These are phyloP conservation scores for Xylaria sp. DNA, from an alignment of 2,329 filamentous ascomycete species.

Conservation along the genomic window DNA sequence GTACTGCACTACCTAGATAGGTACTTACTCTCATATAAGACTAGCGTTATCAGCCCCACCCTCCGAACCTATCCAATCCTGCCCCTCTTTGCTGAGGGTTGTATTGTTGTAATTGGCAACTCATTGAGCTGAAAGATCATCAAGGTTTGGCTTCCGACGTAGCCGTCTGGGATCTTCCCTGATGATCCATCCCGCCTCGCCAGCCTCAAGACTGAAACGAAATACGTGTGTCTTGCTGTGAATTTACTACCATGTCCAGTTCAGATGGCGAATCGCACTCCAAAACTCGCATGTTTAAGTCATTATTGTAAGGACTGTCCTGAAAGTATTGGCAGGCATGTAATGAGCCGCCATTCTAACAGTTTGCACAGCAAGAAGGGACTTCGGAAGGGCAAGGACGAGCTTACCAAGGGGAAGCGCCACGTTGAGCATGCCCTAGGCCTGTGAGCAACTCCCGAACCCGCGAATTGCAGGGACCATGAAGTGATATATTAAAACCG, in stretches of 20 bases:
- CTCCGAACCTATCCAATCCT: too few relatives aligned
- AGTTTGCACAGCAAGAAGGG: slow-evolving; percentile 25
- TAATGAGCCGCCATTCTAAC: slow-evolving; percentile 10
- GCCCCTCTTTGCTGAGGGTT: too few relatives aligned
- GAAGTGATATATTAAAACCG: slow-evolving; percentile 11
- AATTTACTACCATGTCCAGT: slow-evolving; percentile 22
- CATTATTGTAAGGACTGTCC: slow-evolving; percentile 21
- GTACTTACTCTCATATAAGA: too few relatives aligned
- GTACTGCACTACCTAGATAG: too few relatives aligned
- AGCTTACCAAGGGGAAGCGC: slow-evolving; percentile 26
- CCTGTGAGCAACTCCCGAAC: slow-evolving; percentile 21
- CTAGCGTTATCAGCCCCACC: background rate
- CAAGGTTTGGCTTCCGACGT: background rate
- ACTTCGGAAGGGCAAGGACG: slow-evolving; percentile 22
- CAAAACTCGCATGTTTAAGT: slow-evolving; percentile 21
- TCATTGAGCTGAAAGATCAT: slow-evolving; percentile 4
- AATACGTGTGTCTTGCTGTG: background rate
- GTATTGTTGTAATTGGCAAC: too few relatives aligned
- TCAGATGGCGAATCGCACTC: slow-evolving; percentile 14
- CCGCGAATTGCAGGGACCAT: background rate
- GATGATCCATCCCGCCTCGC: background rate
- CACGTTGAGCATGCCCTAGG: slow-evolving; percentile 29
- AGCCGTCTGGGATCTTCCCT: slow-evolving; percentile 21
- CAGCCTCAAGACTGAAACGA: background rate
- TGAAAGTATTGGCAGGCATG: background rate